A percentile compares a stretch with the other conserved stretches of the same genome.
phyloP scores from a whole-genome alignment of 192 early-diverging fungal genomes.

The Coemansia sp. region DNA sequence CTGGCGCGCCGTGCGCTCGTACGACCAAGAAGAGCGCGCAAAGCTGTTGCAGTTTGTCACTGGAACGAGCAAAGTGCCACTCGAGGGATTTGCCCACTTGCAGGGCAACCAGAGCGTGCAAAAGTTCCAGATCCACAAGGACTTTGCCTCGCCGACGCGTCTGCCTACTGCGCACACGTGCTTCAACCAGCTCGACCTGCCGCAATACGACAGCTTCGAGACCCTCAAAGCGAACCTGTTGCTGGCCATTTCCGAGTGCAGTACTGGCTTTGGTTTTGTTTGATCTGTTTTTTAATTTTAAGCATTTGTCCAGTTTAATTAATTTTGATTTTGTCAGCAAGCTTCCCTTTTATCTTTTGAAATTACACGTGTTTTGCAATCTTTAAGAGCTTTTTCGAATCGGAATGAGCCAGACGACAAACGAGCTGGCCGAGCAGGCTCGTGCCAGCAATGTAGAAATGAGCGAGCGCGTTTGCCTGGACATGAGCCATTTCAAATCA shows the following conservation, averaged over 20 bases:
- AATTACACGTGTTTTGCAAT: too few relatives aligned
- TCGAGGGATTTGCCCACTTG: slow-evolving; percentile 89
- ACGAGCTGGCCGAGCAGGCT: slow-evolving; percentile 34
- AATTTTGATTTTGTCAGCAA: too few relatives aligned
- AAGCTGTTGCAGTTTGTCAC: slow-evolving; percentile 98
- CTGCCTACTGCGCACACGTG: slow-evolving; percentile 97
- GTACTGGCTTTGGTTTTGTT: slow-evolving; percentile 87
- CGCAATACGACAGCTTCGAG: slow-evolving; percentile 90
- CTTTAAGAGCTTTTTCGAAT: neutral
- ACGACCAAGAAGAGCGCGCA: slow-evolving; percentile 96
- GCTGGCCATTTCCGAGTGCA: slow-evolving; percentile 88
- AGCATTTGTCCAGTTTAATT: neutral
- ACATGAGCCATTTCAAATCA: slow-evolving; percentile 58
- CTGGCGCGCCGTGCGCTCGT: slow-evolving; percentile 96
- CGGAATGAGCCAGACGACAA: slow-evolving; percentile 15
- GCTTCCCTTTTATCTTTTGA: too few relatives aligned
- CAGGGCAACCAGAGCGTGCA: slow-evolving; percentile 93
- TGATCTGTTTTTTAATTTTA: slow-evolving; percentile 19
- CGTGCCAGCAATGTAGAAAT: slow-evolving; percentile 27
- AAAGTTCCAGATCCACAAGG: slow-evolving; percentile 99
- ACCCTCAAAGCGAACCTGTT: slow-evolving; percentile 76
- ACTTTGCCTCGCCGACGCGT: slow-evolving; percentile 80
- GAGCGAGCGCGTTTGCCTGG: slow-evolving; percentile 57
- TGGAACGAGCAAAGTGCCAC: slow-evolving; percentile 96
- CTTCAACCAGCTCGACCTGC: slow-evolving; percentile 98